Evolutionary conservation across 2,329 filamentous ascomycete species (phyloP).

Genomic region (Ophiocordyceps unilateralis): DNA sequence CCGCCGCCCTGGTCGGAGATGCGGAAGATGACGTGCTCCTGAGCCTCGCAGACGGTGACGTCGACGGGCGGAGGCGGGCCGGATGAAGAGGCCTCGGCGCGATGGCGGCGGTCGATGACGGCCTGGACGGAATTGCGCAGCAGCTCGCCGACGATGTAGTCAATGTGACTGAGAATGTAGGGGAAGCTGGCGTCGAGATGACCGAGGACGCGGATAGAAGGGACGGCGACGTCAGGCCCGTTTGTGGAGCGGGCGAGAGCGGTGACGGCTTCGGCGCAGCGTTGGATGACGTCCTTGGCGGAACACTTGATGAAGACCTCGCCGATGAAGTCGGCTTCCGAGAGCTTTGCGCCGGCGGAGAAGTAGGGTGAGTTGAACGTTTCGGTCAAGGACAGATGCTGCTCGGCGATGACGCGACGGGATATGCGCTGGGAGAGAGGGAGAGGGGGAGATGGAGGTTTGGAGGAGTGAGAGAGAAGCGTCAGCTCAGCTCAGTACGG

Average conservation of each 20-base stretch:
- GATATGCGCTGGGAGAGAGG: constrained; percentile 55
- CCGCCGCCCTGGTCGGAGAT: constrained; percentile 93
- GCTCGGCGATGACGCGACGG: constrained; percentile 88
- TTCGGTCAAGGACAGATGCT: constrained; percentile 86
- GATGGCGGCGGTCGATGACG: constrained; percentile 57
- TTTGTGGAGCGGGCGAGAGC: constrained; percentile 61
- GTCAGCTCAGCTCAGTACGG: not conserved
- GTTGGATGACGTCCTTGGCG: constrained; percentile 73
- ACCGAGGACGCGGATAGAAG: constrained; percentile 67
- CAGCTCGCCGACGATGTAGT: constrained; percentile 94
- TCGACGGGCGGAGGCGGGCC: constrained; percentile 64
- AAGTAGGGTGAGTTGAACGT: constrained; percentile 86
- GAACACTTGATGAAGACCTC: constrained; percentile 91
- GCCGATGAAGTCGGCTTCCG: constrained; percentile 72
- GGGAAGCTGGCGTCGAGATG: constrained; percentile 85
- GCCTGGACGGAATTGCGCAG: constrained; percentile 90
- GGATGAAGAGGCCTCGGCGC: constrained; percentile 4
- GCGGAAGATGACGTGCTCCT: constrained; percentile 88
- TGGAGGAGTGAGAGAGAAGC: not conserved
- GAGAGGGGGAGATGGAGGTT: not conserved
- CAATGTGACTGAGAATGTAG: constrained; percentile 87
- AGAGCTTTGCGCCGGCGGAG: constrained; percentile 59
- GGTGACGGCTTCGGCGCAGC: constrained; percentile 61
- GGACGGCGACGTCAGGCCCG: constrained; percentile 52
- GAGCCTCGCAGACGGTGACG: constrained; percentile 83